A percentile compares a stretch with the other conserved stretches of the same genome.
Evolutionary conservation across 164 flowering plant genomes (phyloP).

Genomic region (Piper betle): DNA sequence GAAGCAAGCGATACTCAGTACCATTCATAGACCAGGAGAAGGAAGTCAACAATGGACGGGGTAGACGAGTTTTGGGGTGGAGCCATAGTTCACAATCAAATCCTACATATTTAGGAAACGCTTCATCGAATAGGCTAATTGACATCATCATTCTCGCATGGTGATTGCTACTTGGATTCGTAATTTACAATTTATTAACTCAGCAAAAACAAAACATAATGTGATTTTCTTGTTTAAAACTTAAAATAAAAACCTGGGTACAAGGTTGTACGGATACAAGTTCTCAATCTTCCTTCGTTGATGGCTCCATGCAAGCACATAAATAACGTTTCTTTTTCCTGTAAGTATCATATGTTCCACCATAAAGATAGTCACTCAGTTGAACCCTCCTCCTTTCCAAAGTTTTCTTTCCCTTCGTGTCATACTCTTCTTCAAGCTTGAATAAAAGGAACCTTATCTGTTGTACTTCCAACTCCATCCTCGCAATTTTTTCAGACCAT

Average conservation of each 20-base stretch:
- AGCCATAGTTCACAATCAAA: too few relatives aligned
- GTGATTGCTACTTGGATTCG: too few relatives aligned
- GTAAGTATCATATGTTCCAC: conserved; percentile 14
- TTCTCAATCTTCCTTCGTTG: conserved; percentile 21
- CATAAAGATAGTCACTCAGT: conserved; percentile 51
- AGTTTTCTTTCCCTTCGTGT: conserved; percentile 22
- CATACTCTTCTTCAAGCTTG: conserved; percentile 49
- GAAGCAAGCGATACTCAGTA: too few relatives aligned
- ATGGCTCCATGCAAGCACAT: conserved; percentile 53
- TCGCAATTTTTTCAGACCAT: conserved; percentile 74
- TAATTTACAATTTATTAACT: too few relatives aligned
- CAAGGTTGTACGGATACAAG: neutral
- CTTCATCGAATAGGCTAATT: too few relatives aligned
- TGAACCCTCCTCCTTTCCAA: conserved; percentile 26
- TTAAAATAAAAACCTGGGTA: neutral
- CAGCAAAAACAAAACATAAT: neutral
- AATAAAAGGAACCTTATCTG: conserved; percentile 48
- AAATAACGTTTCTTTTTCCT: conserved; percentile 35
- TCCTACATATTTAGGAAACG: too few relatives aligned
- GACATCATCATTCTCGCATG: too few relatives aligned
- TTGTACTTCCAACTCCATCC: conserved; percentile 70
- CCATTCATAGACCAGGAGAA: too few relatives aligned
- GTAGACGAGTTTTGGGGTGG: too few relatives aligned
- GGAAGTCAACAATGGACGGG: too few relatives aligned
- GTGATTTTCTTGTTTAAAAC: too few relatives aligned